phyloP scores from a whole-genome alignment of 805 yeast genomes.

The Nakazawaea molendinolei region DNA sequence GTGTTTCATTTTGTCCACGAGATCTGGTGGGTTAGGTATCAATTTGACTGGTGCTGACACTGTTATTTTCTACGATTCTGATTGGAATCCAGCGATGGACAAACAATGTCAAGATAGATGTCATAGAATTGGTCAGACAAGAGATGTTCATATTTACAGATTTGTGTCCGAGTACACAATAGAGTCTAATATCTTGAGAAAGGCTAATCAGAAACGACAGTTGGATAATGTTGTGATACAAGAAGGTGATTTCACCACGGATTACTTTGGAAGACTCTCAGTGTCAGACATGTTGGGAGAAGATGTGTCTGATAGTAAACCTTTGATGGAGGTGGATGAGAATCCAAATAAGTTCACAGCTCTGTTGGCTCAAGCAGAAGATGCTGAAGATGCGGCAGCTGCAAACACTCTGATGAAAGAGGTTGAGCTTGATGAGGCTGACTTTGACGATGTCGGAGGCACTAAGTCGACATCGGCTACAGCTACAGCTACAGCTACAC shows the following conservation, averaged over 20 bases:
- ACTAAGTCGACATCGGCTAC: constrained; percentile 21
- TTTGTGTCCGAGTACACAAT: constrained; percentile 95
- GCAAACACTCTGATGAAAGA: constrained; percentile 87
- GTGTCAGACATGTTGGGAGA: constrained; percentile 80
- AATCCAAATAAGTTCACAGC: constrained; percentile 26
- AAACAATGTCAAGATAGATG: constrained; percentile 99
- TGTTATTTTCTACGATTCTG: constrained; percentile 95
- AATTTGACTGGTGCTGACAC: constrained; percentile 98
- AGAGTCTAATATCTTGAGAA: constrained; percentile 87
- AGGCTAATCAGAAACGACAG: constrained; percentile 92
- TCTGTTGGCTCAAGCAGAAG: constrained; percentile 87
- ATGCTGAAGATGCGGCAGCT: constrained; percentile 84
- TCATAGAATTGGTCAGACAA: constrained; percentile 96
- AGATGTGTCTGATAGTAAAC: constrained; percentile 26
- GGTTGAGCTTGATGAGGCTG: constrained; percentile 76
- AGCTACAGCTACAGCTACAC: constrained; percentile 19
- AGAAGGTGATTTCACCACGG: constrained; percentile 97
- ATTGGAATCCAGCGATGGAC: constrained; percentile 99
- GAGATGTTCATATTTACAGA: constrained; percentile 96
- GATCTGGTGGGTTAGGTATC: constrained; percentile 98
- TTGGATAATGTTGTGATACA: constrained; percentile 93
- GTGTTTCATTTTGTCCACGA: constrained; percentile 85
- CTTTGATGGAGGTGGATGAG: constrained; percentile 16
- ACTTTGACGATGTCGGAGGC: constrained; percentile 51
- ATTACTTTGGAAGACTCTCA: constrained; percentile 83